These are phyloP conservation scores for Basipetospora chlamydospora DNA, from an alignment of 2,329 filamentous ascomycete species.

Conservation along the genomic window DNA sequence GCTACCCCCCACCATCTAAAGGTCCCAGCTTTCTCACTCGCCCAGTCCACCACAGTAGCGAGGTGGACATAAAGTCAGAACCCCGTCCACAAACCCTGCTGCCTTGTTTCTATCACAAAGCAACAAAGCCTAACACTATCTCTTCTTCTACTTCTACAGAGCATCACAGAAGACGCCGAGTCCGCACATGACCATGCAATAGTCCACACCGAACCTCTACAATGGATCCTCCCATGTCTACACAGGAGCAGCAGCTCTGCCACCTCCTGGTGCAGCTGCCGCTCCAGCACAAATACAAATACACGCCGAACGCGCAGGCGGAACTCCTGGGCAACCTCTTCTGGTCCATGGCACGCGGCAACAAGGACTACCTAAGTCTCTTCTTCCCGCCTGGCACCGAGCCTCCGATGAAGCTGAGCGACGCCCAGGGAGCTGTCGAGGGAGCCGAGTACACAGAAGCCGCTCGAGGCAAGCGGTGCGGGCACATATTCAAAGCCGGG, in stretches of 20 bases:
- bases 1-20: too few relatives aligned
- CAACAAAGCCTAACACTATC: too few relatives aligned
- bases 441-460: slow-evolving; percentile 90
- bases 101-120: too few relatives aligned
- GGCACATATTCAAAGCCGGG: slow-evolving; percentile 90
- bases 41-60: too few relatives aligned
- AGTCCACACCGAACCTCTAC: slow-evolving; percentile 7
- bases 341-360: slow-evolving; percentile 67
- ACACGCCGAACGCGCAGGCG: slow-evolving; percentile 53
- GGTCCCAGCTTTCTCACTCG: too few relatives aligned
- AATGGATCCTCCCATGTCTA: slow-evolving; percentile 43
- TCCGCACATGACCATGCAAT: too few relatives aligned
- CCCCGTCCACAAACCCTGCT: too few relatives aligned
- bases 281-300: slow-evolving; percentile 57
- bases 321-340: slow-evolving; percentile 72
- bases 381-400: slow-evolving; percentile 71
- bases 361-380: slow-evolving; percentile 56
- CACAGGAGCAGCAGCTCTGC: slow-evolving; percentile 70
- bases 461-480: slow-evolving; percentile 83
- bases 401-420: slow-evolving; percentile 59
- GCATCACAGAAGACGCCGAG: too few relatives aligned
- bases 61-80: too few relatives aligned
- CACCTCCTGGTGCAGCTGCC: slow-evolving; percentile 70
- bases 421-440: slow-evolving; percentile 83
- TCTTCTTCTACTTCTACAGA: too few relatives aligned